Base-by-base conservation (phyloP, 1,284 basidiomycete species). In the Ustilago crameri region DNA sequence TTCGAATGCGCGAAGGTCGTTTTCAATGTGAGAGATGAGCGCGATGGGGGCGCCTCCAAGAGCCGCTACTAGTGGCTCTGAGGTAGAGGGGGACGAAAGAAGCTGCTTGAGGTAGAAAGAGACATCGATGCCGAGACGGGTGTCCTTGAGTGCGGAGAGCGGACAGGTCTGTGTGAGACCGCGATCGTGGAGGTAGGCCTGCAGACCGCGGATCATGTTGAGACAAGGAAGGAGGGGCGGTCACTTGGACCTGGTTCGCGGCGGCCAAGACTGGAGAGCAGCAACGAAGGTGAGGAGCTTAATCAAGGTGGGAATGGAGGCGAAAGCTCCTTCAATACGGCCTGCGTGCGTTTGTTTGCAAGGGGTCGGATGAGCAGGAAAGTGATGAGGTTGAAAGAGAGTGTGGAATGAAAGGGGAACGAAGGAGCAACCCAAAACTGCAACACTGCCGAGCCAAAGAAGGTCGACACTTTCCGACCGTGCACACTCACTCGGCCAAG, bases 71-170 rank as follows among this genome's bases (percentile, higher is more conserved):
- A 96, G 88, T 9, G 95, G 92, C 85, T 98, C 95, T 41, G 91
- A 88, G 14, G 86, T 85, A 9, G 90, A 87, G 0, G 92, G 88
- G 62, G 87, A 88, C 60, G 93, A 90, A 26, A 91, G 90, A 68
- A 98, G 87, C 55, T 88, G 87, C 52, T 90, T 88, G 45, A 98
- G 87, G 85, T 98, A 98, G 85, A 91, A 90, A 15, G 92, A 90
- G 8, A 94, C 93, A 87, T 99, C 96, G 83, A 99, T 98, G 47
- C 95, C 95, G 26, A 99, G 90, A 51, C 96, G 91, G 52, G 95
- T 93, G 84, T 96, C 93, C 46, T 91, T 89, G 53, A 99, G 88
- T 7, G 91, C 89, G 62, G 88, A 89, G 54, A 99, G 88, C 24
- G 93, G 90, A 52, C 91, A 89, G 46, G 90, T 90, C 84, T 93